A percentile compares a stretch with the other conserved stretches of the same genome.
Conservation (phyloP, 306 rosid genomes). For the Cucurbita moschata region DNA sequence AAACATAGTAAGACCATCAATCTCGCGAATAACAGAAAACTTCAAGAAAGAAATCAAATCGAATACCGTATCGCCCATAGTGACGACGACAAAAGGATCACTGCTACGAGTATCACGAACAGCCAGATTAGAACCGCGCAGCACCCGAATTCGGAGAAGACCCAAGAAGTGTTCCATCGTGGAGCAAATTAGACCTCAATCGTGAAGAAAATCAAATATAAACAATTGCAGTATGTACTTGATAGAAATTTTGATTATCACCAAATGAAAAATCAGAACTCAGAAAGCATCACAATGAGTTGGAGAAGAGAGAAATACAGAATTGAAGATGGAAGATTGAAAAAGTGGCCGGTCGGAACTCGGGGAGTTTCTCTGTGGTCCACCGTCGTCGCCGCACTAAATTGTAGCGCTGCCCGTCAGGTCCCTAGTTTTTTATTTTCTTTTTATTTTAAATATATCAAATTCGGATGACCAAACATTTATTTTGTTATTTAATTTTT, state of each 20-base stretch:
- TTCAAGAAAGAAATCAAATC: neutral
- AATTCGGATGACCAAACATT: neutral
- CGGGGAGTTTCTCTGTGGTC: neutral
- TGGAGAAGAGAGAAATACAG: neutral
- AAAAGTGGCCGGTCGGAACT: neutral
- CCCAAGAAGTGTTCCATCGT: conserved; percentile 23
- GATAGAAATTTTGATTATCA: neutral
- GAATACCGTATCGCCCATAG: conserved; percentile 31
- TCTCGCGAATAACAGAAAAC: neutral
- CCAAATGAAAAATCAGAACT: neutral
- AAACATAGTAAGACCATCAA: neutral
- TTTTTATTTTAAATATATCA: neutral
- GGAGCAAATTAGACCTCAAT: neutral
- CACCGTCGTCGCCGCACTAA: neutral
- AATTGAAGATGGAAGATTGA: neutral
- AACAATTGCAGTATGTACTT: neutral
- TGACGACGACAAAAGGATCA: conserved; percentile 54
- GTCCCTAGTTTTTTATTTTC: neutral
- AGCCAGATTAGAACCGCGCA: conserved; percentile 50
- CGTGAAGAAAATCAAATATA: neutral
- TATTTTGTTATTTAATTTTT: no score
- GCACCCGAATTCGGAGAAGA: conserved; percentile 59
- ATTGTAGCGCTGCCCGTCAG: neutral
- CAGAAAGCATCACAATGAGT: neutral
- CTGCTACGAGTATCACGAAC: conserved; percentile 56